Evolutionary conservation across 495 filamentous ascomycete genomes (phyloP).

Genomic region (Trichoderma erinaceum): DNA sequence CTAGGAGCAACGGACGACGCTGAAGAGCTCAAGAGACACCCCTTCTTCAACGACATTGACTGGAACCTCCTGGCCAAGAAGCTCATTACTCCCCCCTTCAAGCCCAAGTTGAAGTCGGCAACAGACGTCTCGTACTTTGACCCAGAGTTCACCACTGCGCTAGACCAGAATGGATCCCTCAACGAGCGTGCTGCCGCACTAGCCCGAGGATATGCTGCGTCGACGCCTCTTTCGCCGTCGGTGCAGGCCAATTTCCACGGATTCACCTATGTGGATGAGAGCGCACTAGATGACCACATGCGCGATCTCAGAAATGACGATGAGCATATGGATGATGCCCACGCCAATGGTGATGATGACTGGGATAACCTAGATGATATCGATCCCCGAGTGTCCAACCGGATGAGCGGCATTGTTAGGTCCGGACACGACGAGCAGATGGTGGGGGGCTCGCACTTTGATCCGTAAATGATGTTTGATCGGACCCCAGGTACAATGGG

Average conservation of each 20-base stretch:
- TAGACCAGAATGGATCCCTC: conserved; percentile 74
- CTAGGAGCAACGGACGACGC: conserved; percentile 87
- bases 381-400: conserved; percentile 43
- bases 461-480: conserved; percentile 31
- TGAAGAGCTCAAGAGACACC: conserved; percentile 87
- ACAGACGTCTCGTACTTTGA: conserved; percentile 97
- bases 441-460: conserved; percentile 70
- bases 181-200: conserved; percentile 84
- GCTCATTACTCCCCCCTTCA: conserved; percentile 93
- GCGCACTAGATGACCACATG: conserved; percentile 87
- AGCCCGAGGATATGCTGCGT: conserved; percentile 67
- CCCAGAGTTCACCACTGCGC: conserved; percentile 93
- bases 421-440: conserved; percentile 60
- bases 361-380: conserved; percentile 41
- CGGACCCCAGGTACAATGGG: background rate
- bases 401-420: conserved; percentile 70
- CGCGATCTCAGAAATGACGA: conserved; percentile 54
- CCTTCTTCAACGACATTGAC: conserved; percentile 91
- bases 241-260: conserved; percentile 98
- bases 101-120: conserved; percentile 90
- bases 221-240: conserved; percentile 84
- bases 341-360: conserved; percentile 43
- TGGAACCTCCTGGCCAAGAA: conserved; percentile 84
- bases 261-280: conserved; percentile 98
- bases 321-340: conserved; percentile 48